A percentile compares a stretch with the other conserved stretches of the same genome.
These are phyloP conservation scores for Cicer pinnatifidum DNA, from an alignment of 306 rosid genomes.

Conservation along the genomic window DNA sequence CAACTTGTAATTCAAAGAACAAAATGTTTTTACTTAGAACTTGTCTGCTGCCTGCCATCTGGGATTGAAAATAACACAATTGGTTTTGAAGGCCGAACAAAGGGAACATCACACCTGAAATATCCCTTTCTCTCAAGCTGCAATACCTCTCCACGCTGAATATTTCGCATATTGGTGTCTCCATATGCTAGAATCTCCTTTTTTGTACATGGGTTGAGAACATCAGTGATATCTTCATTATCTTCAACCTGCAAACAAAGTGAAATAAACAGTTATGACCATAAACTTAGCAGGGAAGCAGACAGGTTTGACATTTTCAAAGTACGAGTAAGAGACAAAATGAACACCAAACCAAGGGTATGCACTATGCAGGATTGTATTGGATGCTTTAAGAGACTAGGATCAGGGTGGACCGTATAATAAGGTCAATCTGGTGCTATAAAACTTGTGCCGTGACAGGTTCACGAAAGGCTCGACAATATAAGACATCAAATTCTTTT, in stretches of 20 bases:
- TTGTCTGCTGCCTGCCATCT: constrained; percentile 81
- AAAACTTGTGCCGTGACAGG: neutral
- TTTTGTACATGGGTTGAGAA: constrained; percentile 77
- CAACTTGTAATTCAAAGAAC: constrained; percentile 13
- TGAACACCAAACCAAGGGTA: constrained; percentile 6
- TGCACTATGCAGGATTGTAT: neutral
- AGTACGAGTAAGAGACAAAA: constrained; percentile 1
- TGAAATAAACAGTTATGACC: neutral
- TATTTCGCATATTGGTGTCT: constrained; percentile 80
- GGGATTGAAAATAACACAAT: constrained; percentile 77
- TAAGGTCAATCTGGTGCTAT: neutral
- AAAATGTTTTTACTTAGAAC: constrained; percentile 54
- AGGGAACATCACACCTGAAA: constrained; percentile 85
- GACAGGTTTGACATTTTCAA: neutral
- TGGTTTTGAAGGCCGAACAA: constrained; percentile 68
- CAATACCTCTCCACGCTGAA: constrained; percentile 74
- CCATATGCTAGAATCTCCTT: constrained; percentile 78
- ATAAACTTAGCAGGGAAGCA: constrained; percentile 28
- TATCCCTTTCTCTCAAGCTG: constrained; percentile 98
- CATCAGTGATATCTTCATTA: constrained; percentile 81
- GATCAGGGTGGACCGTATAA: neutral
- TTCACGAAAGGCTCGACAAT: neutral
- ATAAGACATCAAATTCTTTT: neutral
- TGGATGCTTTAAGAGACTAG: constrained; percentile 5
- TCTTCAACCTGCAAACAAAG: constrained; percentile 80